Evolutionary conservation across 805 yeast genomes (phyloP), one percentile per base, ranked within the genome.

Genomic region (Tetrapisispora phaffii): DNA sequence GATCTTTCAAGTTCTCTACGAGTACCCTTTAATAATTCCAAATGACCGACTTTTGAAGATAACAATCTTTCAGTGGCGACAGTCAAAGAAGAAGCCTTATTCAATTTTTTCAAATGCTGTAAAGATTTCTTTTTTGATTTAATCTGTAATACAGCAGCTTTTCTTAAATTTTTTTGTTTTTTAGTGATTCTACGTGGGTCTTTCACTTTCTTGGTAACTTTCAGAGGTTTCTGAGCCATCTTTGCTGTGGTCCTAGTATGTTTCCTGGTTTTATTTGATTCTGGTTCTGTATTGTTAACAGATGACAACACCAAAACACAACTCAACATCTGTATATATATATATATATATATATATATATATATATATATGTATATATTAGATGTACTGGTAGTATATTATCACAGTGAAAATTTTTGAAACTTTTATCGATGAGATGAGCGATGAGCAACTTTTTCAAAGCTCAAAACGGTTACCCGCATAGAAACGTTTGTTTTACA

Each of bases 1-100:
- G 63, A 69, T 60, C 76, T 84, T 60, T 86, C 96, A 16, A 85
- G 47, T 55, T 84, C 78, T 67, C 94, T 78, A 70, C 97, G 79
- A 7, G 93, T 80, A 15, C 98, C 98, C 64, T 85, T 88, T 51
- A 90, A 69, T 34, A 90, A 62, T 67, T 90, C 98, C 56, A 90
- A 73, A 64, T 90, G 97, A 22, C 98, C 98, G 7, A 90, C 97
- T 62, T 90, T 76, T 46, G 94, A 74, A 1, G 97, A 81, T 53
- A 90, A 78, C 46, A 87, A 72, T 67, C 79, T 87, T 66, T 90
- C 98, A 3, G 97, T 90, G 3, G 77, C 59, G 66, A 71, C 60
- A 70, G 77, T 53, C 71, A 69, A 60, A 1, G 72, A 68, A 23
- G 66, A 59, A 34, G 73, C 70, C 61, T 80, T 82, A 42, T 73